Percentiles rank a stretch among this genome's conserved stretches.
phyloP scores from a whole-genome alignment of 2,329 filamentous ascomycete species.

The Cladosporium sp. region DNA sequence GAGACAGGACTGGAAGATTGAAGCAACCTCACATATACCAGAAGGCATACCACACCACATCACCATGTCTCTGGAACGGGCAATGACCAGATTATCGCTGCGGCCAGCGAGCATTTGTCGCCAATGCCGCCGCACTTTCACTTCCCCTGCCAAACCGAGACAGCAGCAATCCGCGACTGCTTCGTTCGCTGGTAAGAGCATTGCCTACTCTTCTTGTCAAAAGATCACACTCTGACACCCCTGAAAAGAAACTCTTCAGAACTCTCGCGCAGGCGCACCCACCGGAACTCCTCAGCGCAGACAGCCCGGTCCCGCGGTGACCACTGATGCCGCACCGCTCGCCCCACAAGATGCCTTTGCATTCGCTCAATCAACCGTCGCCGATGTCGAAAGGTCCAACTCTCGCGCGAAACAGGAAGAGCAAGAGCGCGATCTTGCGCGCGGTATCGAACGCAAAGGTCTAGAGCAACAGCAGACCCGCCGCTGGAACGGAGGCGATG shows the following conservation, averaged over 20 bases:
- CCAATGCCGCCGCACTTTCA: conserved; percentile 25
- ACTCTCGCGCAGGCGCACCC: conserved; percentile 5
- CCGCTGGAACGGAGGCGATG: conserved; percentile 70
- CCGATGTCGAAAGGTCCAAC: neutral
- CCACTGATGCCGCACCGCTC: neutral
- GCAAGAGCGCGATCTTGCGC: neutral
- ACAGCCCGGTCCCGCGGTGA: conserved; percentile 1
- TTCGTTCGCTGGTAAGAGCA: conserved; percentile 21
- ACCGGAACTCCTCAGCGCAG: conserved; percentile 3
- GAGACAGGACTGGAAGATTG: neutral
- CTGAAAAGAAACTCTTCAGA: conserved; percentile 14
- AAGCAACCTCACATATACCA: neutral
- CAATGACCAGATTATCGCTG: conserved; percentile 25
- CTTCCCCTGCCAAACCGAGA: conserved; percentile 18
- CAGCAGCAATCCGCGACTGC: conserved; percentile 23
- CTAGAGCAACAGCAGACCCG: conserved; percentile 63
- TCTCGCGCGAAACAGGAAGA: neutral
- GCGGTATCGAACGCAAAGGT: conserved; percentile 32
- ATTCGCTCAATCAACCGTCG: conserved; percentile 12
- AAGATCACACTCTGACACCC: neutral
- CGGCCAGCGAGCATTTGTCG: conserved; percentile 21
- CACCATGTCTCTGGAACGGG: conserved; percentile 27
- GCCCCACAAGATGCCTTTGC: conserved; percentile 12
- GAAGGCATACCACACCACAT: neutral
- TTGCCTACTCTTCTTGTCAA: conserved; percentile 4